Evolutionary conservation across 495 filamentous ascomycete genomes (phyloP), one percentile per base, ranked within the genome.

Genomic region (Durotheca rogersii): DNA sequence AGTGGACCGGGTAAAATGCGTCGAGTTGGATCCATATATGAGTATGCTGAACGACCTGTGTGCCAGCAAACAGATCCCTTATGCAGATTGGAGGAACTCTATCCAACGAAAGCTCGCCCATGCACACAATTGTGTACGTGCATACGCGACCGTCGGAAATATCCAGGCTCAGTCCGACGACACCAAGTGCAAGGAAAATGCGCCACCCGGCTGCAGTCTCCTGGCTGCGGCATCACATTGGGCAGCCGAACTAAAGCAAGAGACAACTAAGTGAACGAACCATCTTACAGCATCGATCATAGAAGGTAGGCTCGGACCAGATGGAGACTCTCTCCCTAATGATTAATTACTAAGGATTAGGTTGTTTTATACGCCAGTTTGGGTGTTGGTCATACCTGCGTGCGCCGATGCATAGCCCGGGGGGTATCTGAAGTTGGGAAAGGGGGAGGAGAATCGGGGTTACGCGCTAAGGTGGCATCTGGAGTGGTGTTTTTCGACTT

Each of bases 1-100:
- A 45, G 33, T 31, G 17, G 23, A 14, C 56, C 56, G 56, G 56
- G 33, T 60, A 60, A n/a, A 60, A 60, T 56, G 40, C 45, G 41
- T 38, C 25, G 42, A 43, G 34, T 36, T 18, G 43, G 23, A 41
- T 34, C 16, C n/a, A n/a, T n/a, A n/a, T n/a, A n/a, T n/a, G n/a
- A n/a, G n/a, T n/a, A 32, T 36, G 35, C 30, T 29, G n/a, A 29
- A 35, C 38, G 45, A 30, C 33, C 46, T 48, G 53, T 52, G 30
- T 43, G 14, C n/a, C 33, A 51, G 57, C 42, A 60, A 47, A 51
- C 41, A 41, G 41, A 17, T 48, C 25, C 41, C 36, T 19, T 36
- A 35, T 31, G 47, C 38, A 47, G 52, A 46, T 45, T 47, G 51
- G 41, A 14, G 5, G 41, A 14, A 3, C 27, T 33, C 41, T 29